Percentiles rank a stretch among this genome's conserved stretches.
Evolutionary conservation across 257 asterid genomes (phyloP).

Genomic region (Ehretia macrophylla): DNA sequence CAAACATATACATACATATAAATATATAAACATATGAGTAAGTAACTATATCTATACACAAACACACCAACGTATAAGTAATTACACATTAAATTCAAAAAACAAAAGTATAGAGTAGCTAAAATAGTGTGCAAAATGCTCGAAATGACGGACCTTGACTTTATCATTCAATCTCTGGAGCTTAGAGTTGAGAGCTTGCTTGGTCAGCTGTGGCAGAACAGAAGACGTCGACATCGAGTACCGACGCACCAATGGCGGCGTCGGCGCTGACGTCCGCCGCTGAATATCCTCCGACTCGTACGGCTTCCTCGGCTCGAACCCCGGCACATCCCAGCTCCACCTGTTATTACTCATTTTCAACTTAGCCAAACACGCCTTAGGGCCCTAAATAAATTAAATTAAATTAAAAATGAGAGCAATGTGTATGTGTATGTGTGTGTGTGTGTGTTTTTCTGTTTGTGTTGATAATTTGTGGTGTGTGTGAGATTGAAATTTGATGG

Average conservation of each 20-base stretch:
- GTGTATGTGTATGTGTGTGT: no score
- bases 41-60: no score
- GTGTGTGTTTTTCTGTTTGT: neutral
- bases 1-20: no score
- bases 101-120: neutral
- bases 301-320: conserved; percentile 80
- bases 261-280: conserved; percentile 24
- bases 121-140: neutral
- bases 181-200: conserved; percentile 59
- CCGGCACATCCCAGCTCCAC: conserved; percentile 99
- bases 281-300: conserved; percentile 48
- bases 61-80: neutral
- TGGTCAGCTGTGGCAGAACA: conserved; percentile 42
- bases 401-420: no score
- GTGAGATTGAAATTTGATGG: neutral
- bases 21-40: no score
- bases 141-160: conserved; percentile 51
- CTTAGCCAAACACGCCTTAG: neutral
- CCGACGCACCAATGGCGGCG: conserved; percentile 49
- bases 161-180: conserved; percentile 62
- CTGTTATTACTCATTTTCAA: conserved; percentile 38
- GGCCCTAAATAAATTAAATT: neutral
- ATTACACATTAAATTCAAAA: neutral
- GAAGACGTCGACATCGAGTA: conserved; percentile 68
- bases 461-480: neutral